Percentiles rank a stretch among this genome's conserved stretches.
phyloP scores from a whole-genome alignment of 371 early-diverging fungal species.

The Mucor lusitanicus region DNA sequence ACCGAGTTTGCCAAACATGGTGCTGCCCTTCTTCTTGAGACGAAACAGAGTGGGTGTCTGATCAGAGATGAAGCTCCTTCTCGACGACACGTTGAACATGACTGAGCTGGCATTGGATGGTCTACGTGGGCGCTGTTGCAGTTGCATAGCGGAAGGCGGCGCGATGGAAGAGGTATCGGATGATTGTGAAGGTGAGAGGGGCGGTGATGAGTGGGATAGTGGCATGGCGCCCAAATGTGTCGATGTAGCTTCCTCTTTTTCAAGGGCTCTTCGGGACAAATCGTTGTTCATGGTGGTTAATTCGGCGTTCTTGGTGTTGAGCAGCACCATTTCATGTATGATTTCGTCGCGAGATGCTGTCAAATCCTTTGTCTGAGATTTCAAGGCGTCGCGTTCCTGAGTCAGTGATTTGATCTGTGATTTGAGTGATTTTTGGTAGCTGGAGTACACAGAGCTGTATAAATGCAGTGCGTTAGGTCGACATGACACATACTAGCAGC shows the following conservation, averaged over 20 bases:
- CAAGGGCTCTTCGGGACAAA: conserved; percentile 46
- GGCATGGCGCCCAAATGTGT: neutral
- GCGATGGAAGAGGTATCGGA: neutral
- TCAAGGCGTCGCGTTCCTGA: conserved; percentile 27
- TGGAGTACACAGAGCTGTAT: neutral
- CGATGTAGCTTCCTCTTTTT: conserved; percentile 23
- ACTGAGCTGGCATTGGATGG: conserved; percentile 22
- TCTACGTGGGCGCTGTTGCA: conserved; percentile 10
- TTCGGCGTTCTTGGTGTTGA: conserved; percentile 57
- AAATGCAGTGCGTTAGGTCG: neutral
- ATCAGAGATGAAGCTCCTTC: conserved; percentile 17
- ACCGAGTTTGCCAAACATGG: conserved; percentile 20
- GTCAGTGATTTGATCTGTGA: conserved; percentile 25
- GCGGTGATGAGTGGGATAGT: conserved; percentile 4
- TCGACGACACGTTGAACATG: conserved; percentile 18
- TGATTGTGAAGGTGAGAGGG: conserved; percentile 17
- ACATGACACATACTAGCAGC: neutral
- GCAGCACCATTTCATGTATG: conserved; percentile 54
- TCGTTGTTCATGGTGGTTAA: conserved; percentile 59
- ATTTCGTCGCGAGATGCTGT: conserved; percentile 35
- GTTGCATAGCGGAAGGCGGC: neutral
- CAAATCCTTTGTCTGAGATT: conserved; percentile 22
- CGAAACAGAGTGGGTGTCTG: conserved; percentile 20
- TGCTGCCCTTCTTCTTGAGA: conserved; percentile 29
- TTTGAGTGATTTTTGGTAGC: conserved; percentile 24